Evolutionary conservation across 441 rosid species (phyloP), one percentile per base, ranked within the genome.

Genomic region (Gossypium lobatum): DNA sequence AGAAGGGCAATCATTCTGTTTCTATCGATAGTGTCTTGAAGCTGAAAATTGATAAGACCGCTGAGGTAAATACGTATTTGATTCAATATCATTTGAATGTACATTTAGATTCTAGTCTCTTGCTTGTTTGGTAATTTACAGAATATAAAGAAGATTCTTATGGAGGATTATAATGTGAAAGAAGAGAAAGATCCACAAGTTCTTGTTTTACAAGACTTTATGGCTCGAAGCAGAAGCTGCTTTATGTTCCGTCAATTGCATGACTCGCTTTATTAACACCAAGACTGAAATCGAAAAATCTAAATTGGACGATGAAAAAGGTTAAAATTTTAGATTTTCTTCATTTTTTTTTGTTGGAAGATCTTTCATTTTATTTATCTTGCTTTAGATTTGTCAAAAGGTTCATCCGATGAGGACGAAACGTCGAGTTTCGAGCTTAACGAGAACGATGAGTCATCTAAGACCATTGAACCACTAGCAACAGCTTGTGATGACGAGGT

Each of bases 161-260:
- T 50, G 65, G 87, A 88, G 75, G 86, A 85, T 83, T 89, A 90
- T 68, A 82, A 74, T 71, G 87, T 70, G 59, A 81, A 76, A 75
- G 89, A 85, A 70, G 95, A 85, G 77, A 34, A 78, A 42, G 81
- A 86, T 18, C 88, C 87, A 13, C 91, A 85, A 75, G 78, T 79
- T 76, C 82, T 80, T 3, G 75, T 73, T 94, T 82, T 94, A 85
- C 80, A 94, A 87, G 90, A 94, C 88, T 86, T 85, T 94, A 73
- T 94, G 98, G 98, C 93, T 94, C 16, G 98, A 92, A 83, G 95
- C 97, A 64, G 98, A 94, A 83, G 97, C 98, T 72, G 85, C 88
- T 71, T 79, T 94, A 73, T 94, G 92, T 80, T 85, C 91, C 71
- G 77, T 86, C 67, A 85, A 84, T 80, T 87, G 83, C 84, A 85